phyloP scores from a whole-genome alignment of 768 basidiomycete genomes.

The Tylopilus sp. region DNA sequence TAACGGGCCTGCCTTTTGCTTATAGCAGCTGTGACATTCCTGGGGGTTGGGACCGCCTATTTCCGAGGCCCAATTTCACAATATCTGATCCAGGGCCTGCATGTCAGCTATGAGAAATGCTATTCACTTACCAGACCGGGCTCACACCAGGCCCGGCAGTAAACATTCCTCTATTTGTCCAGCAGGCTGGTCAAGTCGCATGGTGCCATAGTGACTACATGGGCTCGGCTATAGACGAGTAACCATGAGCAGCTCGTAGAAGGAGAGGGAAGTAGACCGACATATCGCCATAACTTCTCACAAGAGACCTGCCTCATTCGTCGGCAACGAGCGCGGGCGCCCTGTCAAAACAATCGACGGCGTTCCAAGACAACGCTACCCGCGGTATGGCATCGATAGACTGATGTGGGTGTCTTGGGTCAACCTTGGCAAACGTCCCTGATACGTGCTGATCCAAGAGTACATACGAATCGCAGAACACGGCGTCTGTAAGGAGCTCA shows the following conservation, averaged over 20 bases:
- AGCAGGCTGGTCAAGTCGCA: no score
- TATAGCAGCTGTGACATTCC: no score
- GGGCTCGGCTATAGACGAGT: slow-evolving; percentile 33
- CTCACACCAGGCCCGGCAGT: no score
- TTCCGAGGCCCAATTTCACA: no score
- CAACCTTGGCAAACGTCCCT: slow-evolving; percentile 77
- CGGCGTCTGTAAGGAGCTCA: slow-evolving; percentile 46
- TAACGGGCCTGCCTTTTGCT: no score
- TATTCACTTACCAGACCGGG: no score
- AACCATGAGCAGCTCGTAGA: background rate
- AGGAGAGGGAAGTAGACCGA: slow-evolving; percentile 33
- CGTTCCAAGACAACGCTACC: slow-evolving; percentile 63
- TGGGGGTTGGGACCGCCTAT: no score
- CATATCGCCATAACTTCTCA: slow-evolving; percentile 84
- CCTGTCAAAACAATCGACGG: slow-evolving; percentile 37
- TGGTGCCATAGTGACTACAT: no score
- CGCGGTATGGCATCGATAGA: slow-evolving; percentile 69
- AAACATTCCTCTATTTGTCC: no score
- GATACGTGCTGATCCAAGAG: slow-evolving; percentile 73
- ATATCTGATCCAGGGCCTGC: no score
- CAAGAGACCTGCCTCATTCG: slow-evolving; percentile 48
- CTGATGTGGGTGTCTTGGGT: slow-evolving; percentile 59
- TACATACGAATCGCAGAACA: slow-evolving; percentile 66
- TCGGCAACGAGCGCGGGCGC: slow-evolving; percentile 67
- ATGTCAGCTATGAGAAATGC: no score